A percentile compares a stretch with the other conserved stretches of the same genome.
Evolutionary conservation across 2,329 filamentous ascomycete genomes (phyloP).

Genomic region (Verticillium longisporum): DNA sequence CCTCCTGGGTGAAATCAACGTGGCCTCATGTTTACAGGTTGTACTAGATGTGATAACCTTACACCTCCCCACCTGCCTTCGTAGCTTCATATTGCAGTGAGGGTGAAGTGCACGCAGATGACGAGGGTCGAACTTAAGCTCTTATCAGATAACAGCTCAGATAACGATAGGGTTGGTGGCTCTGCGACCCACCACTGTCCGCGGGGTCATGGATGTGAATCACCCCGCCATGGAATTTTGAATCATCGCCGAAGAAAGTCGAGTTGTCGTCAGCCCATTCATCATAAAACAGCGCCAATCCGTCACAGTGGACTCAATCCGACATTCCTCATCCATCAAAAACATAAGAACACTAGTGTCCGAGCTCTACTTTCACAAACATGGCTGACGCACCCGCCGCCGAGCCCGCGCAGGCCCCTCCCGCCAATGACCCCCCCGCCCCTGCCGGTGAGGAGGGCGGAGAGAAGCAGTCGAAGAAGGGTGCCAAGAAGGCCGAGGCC

Average conservation of each 20-base stretch:
- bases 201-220: conserved; percentile 6
- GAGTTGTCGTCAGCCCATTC: neutral
- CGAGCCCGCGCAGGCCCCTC: conserved; percentile 14
- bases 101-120: too few species aligned
- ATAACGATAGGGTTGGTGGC: neutral
- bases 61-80: too few species aligned
- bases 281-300: neutral
- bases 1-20: too few species aligned
- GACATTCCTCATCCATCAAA: neutral
- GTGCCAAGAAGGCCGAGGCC: conserved; percentile 73
- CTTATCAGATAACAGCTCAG: neutral
- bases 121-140: neutral
- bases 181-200: neutral
- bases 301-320: neutral
- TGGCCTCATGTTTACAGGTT: too few species aligned
- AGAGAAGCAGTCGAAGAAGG: conserved; percentile 59
- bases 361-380: conserved; percentile 4
- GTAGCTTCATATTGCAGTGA: too few species aligned
- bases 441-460: conserved; percentile 14
- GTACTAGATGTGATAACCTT: too few species aligned
- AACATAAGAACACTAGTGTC: neutral
- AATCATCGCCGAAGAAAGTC: neutral
- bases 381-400: conserved; percentile 27
- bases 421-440: conserved; percentile 15
- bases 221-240: conserved; percentile 9